These are phyloP conservation scores for Thuidium tamariscinum DNA, from an alignment of 225 moss, liverwort and hornwort species.

Conservation along the genomic window DNA sequence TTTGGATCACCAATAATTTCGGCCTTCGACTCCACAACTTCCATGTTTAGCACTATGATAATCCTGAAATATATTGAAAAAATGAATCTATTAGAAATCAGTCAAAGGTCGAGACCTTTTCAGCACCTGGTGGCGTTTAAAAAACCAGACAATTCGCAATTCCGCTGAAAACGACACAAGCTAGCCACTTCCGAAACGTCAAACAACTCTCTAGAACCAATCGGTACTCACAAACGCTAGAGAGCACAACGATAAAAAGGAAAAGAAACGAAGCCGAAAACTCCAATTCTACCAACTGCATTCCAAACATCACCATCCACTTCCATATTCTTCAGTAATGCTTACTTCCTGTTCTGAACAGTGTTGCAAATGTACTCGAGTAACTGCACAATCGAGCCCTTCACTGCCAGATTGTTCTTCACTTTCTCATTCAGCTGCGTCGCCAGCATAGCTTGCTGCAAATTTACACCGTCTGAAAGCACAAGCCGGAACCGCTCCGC, in stretches of 20 bases:
- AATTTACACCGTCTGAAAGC: constrained; percentile 67
- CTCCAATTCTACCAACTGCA: not conserved
- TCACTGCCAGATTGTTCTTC: constrained; percentile 58
- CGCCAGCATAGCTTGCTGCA: constrained; percentile 98
- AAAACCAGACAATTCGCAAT: not conserved
- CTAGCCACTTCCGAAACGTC: not conserved
- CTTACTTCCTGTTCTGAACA: constrained; percentile 89
- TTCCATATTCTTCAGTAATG: not conserved
- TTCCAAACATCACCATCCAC: not conserved
- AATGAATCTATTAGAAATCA: not conserved
- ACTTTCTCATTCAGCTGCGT: constrained; percentile 94
- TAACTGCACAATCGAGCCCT: constrained; percentile 80
- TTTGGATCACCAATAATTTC: constrained; percentile 83
- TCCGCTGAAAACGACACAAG: not conserved
- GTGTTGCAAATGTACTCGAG: constrained; percentile 91
- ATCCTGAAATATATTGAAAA: constrained; percentile 33
- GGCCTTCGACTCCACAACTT: constrained; percentile 55
- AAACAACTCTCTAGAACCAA: not conserved
- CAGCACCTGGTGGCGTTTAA: not conserved
- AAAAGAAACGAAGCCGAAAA: not conserved
- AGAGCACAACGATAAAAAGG: not conserved
- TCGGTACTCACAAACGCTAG: not conserved
- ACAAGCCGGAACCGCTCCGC: constrained; percentile 84
- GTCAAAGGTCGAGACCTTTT: not conserved
- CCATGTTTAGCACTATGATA: constrained; percentile 96